These are phyloP conservation scores for Crucibulum laeve DNA, from an alignment of 768 basidiomycete genomes.

Conservation along the genomic window DNA sequence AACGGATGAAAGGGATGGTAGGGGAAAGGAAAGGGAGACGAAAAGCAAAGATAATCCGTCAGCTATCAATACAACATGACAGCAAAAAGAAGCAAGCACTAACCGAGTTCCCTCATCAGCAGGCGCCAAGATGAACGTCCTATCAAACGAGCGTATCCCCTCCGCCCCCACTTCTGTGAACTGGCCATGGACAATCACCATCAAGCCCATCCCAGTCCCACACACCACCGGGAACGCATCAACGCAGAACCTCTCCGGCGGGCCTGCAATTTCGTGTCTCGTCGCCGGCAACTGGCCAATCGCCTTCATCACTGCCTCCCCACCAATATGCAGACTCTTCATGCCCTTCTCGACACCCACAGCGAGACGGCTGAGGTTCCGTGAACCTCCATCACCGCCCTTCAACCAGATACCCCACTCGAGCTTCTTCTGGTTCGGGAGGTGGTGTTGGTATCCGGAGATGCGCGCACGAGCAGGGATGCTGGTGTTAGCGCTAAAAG, in stretches of 20 bases:
- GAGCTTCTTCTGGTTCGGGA: slow-evolving; percentile 79
- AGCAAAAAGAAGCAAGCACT: slow-evolving; percentile 24
- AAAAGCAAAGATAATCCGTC: no score
- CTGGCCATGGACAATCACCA: slow-evolving; percentile 82
- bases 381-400: slow-evolving; percentile 53
- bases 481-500: slow-evolving; percentile 79
- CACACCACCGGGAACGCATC: slow-evolving; percentile 79
- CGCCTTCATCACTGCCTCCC: slow-evolving; percentile 56
- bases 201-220: slow-evolving; percentile 56
- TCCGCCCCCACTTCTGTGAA: slow-evolving; percentile 84
- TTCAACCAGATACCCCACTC: slow-evolving; percentile 73
- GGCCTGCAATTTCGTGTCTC: slow-evolving; percentile 74
- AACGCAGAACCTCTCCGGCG: slow-evolving; percentile 79
- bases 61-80: slow-evolving; percentile 9
- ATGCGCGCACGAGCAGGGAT: slow-evolving; percentile 77
- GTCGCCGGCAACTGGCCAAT: slow-evolving; percentile 69
- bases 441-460: slow-evolving; percentile 58
- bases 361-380: slow-evolving; percentile 72
- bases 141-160: slow-evolving; percentile 89
- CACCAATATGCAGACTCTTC: slow-evolving; percentile 68
- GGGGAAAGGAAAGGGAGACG: no score
- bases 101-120: slow-evolving; percentile 81
- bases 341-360: slow-evolving; percentile 58
- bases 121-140: slow-evolving; percentile 83
- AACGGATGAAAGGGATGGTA: no score